Conservation (phyloP, 2,329 filamentous ascomycete genomes). For the Cercospora citrullina region DNA sequence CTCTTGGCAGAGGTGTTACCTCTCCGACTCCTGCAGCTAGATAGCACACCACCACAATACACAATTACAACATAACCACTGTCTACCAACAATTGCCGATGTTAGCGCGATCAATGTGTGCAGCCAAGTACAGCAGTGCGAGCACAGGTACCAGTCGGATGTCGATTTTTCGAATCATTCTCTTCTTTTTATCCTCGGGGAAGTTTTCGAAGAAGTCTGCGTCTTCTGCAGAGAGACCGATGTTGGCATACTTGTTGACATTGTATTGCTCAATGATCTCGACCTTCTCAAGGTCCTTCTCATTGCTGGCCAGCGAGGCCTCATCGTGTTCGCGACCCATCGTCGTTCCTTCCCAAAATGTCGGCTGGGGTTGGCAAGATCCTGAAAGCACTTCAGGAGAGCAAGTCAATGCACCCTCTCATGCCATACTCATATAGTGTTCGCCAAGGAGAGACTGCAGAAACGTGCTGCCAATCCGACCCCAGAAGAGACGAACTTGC, state of each 20-base stretch:
- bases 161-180: background rate
- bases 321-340: background rate
- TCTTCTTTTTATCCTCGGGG: background rate
- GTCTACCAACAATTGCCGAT: no score
- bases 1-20: no score
- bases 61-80: no score
- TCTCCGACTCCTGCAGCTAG: no score
- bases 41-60: no score
- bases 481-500: background rate
- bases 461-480: background rate
- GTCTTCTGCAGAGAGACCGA: slow-evolving; percentile 27
- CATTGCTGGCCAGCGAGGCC: slow-evolving; percentile 24
- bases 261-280: slow-evolving; percentile 21
- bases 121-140: background rate
- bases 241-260: slow-evolving; percentile 28
- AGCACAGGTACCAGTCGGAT: background rate
- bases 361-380: background rate
- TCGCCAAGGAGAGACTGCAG: background rate
- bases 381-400: background rate
- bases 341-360: background rate
- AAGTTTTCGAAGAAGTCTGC: slow-evolving; percentile 27
- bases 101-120: background rate
- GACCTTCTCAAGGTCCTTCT: slow-evolving; percentile 30
- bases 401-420: background rate
- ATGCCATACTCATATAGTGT: background rate